A percentile compares a stretch with the other conserved stretches of the same genome.
Conservation (phyloP, 108 stramenopile genomes). For the Aureococcus anophagefferens region DNA sequence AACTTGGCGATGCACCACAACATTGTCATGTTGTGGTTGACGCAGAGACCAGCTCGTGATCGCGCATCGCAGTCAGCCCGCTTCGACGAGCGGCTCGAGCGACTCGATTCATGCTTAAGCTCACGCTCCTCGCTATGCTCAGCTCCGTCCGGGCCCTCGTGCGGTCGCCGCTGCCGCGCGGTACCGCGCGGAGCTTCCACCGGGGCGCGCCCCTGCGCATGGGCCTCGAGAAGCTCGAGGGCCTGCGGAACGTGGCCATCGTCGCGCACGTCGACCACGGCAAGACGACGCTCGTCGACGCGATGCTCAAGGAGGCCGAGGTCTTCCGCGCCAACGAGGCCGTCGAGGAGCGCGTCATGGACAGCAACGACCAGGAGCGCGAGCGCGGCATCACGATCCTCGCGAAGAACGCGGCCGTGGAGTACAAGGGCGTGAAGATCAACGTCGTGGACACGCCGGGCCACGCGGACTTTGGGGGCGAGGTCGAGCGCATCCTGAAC, state of each 20-base stretch:
- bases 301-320: constrained; percentile 77
- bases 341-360: constrained; percentile 90
- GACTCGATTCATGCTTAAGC: no score
- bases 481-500: constrained; percentile 93
- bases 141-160: no score
- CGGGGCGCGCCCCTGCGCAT: background rate
- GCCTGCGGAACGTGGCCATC: constrained; percentile 70
- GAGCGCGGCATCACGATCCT: constrained; percentile 99
- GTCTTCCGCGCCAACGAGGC: constrained; percentile 83
- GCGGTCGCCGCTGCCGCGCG: no score
- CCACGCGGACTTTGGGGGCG: constrained; percentile 98
- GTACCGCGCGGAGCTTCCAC: background rate
- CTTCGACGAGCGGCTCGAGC: no score
- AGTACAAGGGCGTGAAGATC: constrained; percentile 79
- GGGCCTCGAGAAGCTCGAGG: background rate
- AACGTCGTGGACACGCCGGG: constrained; percentile 98
- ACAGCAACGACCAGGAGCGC: constrained; percentile 89
- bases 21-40: no score
- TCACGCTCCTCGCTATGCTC: no score
- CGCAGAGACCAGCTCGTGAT: no score
- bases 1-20: no score
- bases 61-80: no score
- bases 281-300: constrained; percentile 94
- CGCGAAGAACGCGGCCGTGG: constrained; percentile 90
- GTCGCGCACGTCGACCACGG: constrained; percentile 91